Conservation (phyloP, 1,139 yeast genomes). For the Saccharomyces hybrid region DNA sequence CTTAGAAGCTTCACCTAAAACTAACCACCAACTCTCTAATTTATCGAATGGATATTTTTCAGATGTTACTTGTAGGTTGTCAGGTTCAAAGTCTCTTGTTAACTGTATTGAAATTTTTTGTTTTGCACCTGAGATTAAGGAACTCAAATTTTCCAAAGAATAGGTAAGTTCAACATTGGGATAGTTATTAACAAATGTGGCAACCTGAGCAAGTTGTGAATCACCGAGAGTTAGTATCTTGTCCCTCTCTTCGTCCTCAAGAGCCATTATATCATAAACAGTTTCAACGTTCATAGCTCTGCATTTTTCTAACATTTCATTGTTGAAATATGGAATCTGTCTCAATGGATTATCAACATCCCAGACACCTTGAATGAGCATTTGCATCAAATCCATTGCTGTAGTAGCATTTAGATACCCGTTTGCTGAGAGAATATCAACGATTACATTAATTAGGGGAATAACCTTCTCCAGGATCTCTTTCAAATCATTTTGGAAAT, state of each 20-base stretch:
- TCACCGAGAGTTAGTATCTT: conserved; percentile 48
- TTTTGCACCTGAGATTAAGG: conserved; percentile 31
- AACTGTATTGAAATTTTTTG: conserved; percentile 19
- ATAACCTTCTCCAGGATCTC: conserved; percentile 44
- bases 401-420: conserved; percentile 71
- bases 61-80: conserved; percentile 53
- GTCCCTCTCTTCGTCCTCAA: conserved; percentile 74
- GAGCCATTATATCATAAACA: conserved; percentile 76
- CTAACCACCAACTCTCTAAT: conserved; percentile 81
- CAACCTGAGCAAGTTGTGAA: conserved; percentile 53
- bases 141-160: conserved; percentile 32
- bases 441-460: conserved; percentile 54
- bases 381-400: conserved; percentile 84
- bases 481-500: conserved; percentile 51
- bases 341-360: conserved; percentile 68
- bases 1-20: conserved; percentile 58
- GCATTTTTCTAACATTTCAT: conserved; percentile 51
- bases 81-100: conserved; percentile 64
- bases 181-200: conserved; percentile 80
- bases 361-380: conserved; percentile 86
- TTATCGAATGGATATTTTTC: conserved; percentile 50
- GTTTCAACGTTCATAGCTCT: conserved; percentile 50
- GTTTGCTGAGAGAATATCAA: conserved; percentile 72
- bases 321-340: conserved; percentile 68
- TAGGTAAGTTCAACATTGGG: conserved; percentile 76